Percentiles rank a stretch among this genome's conserved stretches.
Conservation (phyloP, 2,329 filamentous ascomycete genomes). For the Diaporthe caulivora region DNA sequence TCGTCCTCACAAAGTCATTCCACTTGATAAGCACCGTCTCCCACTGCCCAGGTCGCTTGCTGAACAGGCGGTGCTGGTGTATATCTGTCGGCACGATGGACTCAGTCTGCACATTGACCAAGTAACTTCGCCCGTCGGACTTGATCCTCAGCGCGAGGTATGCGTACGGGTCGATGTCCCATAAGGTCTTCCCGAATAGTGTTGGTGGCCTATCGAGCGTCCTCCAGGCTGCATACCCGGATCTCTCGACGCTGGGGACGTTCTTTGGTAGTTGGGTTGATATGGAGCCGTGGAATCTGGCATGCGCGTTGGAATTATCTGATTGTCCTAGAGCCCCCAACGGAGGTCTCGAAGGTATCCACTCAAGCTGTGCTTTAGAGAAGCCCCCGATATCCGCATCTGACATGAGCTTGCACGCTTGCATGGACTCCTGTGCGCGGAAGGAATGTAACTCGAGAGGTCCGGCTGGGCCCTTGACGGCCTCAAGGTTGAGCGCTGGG, state of each 20-base stretch:
- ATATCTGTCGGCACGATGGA: conserved; percentile 94
- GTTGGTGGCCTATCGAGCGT: conserved; percentile 82
- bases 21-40: conserved; percentile 94
- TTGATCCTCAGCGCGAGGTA: conserved; percentile 91
- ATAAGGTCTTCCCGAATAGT: conserved; percentile 86
- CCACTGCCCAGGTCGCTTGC: conserved; percentile 85
- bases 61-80: conserved; percentile 91
- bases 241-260: conserved; percentile 79
- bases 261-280: conserved; percentile 85
- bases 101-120: conserved; percentile 96
- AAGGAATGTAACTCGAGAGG: conserved; percentile 77
- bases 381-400: conserved; percentile 89
- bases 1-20: conserved; percentile 94
- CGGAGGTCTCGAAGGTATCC: conserved; percentile 54
- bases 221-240: conserved; percentile 91
- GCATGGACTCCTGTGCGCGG: conserved; percentile 59
- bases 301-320: conserved; percentile 66
- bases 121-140: conserved; percentile 91
- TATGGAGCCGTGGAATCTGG: conserved; percentile 88
- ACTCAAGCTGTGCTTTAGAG: conserved; percentile 80
- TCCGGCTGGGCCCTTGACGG: conserved; percentile 72
- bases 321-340: conserved; percentile 43
- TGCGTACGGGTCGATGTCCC: conserved; percentile 90
- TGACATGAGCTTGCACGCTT: conserved; percentile 81
- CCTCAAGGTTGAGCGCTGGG: conserved; percentile 77